Evolutionary conservation across 768 basidiomycete genomes (phyloP), one percentile per base, ranked within the genome.

Genomic region (Pisolithus tinctorius): DNA sequence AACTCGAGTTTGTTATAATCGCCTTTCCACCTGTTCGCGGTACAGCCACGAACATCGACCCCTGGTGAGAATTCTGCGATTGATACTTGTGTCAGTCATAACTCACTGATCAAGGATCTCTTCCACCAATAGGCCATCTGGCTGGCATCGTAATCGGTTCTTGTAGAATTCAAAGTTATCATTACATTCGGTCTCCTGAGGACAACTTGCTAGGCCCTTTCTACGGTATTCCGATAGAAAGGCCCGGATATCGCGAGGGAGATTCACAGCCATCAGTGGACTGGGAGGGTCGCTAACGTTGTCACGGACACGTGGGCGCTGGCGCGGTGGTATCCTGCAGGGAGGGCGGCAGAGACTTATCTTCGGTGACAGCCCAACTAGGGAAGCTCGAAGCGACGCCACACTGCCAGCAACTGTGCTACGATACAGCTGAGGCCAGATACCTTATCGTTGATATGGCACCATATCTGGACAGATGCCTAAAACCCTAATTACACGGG

Each of bases 121-220:
- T 46, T 83, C 79, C 58, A 88, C 78, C 45, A 74, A 66, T 23
- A 79, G 64, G 55, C 78, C 69, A 64, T 86, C 84, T 20, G 86
- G 87, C 13, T 68, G 71, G 60, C 83, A 87, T 39, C 75, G 75
- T 40, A 71, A 58, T 25, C 57, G 71, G 62, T 83, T 82, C 42
- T 71, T 69, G 63, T 88, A 86, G 63, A 88, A 89, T 42, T 73
- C 63, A 29, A 79, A 63, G 64, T 88, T 89, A 1, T 67, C 74
- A 9, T 52, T 52, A 36, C 53, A 52, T 36, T 55, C 42, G 0
- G 42, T 7, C 30, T 53, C 29, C 9, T 36, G n/a, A 26, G 8
- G 17, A 7, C 17, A 9, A 25, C 47, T 48, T 41, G 48, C 25
- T 53, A 53, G 45, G 23, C 51, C 44, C 31, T 54, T 45, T 39